A percentile compares a stretch with the other conserved stretches of the same genome.
phyloP scores from a whole-genome alignment of 441 rosid species.

The Populus hybrid region DNA sequence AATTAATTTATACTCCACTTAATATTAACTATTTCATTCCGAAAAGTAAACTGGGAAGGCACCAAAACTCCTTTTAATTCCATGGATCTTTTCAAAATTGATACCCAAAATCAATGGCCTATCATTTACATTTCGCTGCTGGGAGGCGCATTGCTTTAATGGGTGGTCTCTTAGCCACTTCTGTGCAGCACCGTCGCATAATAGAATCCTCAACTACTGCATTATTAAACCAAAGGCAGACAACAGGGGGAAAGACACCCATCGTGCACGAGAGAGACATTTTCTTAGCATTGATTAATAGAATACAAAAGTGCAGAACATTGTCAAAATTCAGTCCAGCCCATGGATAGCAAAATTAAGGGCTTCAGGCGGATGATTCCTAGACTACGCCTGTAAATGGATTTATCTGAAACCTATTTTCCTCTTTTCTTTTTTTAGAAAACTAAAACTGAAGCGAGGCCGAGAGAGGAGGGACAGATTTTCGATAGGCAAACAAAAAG shows the following conservation, averaged over 20 bases:
- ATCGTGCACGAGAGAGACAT: background rate
- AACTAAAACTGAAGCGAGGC: background rate
- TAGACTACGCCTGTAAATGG: background rate
- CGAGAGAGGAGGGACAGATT: background rate
- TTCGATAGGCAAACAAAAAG: background rate
- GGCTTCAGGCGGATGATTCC: constrained; percentile 1
- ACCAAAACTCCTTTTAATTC: no score
- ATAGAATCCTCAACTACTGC: background rate
- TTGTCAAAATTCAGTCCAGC: constrained; percentile 5
- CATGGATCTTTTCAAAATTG: background rate
- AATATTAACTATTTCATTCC: background rate
- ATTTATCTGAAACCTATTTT: background rate
- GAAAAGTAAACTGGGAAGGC: background rate
- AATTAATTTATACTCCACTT: background rate
- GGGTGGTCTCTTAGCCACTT: no score
- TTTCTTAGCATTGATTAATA: background rate
- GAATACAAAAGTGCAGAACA: background rate
- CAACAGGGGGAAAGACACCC: background rate
- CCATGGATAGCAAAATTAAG: constrained; percentile 14
- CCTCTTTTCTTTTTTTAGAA: background rate
- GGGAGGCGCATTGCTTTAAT: no score
- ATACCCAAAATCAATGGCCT: background rate
- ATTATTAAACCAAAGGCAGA: background rate
- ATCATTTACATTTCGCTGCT: no score
- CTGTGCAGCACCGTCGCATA: no score